Percentiles rank a stretch among this genome's conserved stretches.
These are phyloP conservation scores for Bassia scoparia DNA, from an alignment of 148 eudicot genomes.

Conservation along the genomic window DNA sequence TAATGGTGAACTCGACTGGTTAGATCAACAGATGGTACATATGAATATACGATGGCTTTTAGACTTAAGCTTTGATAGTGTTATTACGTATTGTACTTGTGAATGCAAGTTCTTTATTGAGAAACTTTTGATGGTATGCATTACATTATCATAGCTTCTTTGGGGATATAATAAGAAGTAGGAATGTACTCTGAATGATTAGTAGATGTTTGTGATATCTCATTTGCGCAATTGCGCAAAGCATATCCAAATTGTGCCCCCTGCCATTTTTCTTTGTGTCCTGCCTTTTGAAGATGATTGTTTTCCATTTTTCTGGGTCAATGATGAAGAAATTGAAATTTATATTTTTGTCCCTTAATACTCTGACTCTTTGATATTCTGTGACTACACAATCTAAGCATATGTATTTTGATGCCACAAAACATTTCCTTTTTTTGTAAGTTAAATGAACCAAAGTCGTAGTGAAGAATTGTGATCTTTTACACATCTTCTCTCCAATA, in stretches of 20 bases:
- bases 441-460: too few relatives aligned
- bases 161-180: neutral
- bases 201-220: neutral
- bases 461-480: too few relatives aligned
- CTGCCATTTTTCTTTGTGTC: neutral
- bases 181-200: neutral
- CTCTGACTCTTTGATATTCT: too few relatives aligned
- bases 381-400: too few relatives aligned
- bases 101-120: neutral
- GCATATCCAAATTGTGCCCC: neutral
- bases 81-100: too few relatives aligned
- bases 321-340: neutral
- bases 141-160: neutral
- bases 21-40: neutral
- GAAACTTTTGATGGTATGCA: neutral
- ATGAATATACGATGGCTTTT: too few relatives aligned
- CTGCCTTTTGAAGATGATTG: neutral
- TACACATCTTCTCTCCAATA: too few relatives aligned
- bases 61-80: neutral
- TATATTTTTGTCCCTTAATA: too few relatives aligned
- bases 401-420: too few relatives aligned
- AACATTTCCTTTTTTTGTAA: too few relatives aligned
- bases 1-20: neutral
- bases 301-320: neutral
- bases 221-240: neutral